A percentile compares a stretch with the other conserved stretches of the same genome.
phyloP scores from a whole-genome alignment of 495 filamentous ascomycete genomes.

The Penicillium ochrochloron region DNA sequence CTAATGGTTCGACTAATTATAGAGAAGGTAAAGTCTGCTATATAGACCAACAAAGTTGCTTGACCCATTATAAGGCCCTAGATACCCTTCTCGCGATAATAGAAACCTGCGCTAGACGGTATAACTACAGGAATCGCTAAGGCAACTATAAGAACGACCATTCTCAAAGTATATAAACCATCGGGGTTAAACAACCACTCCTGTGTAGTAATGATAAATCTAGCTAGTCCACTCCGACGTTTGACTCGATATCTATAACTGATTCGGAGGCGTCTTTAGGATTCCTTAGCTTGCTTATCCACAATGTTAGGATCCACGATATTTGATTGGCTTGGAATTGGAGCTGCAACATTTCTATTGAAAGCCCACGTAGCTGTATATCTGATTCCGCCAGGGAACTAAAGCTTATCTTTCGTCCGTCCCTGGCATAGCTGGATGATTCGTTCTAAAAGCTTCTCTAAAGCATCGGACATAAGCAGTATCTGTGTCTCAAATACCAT shows the following conservation, averaged over 20 bases:
- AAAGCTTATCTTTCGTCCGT: not conserved
- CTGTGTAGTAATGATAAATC: not conserved
- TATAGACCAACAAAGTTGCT: not conserved
- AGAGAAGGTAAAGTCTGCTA: not conserved
- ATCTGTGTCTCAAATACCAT: not conserved
- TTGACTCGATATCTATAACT: not conserved
- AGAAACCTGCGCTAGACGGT: conserved; percentile 1
- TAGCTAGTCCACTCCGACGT: not conserved
- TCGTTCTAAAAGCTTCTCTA: not conserved
- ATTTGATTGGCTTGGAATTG: not conserved
- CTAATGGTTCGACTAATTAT: not conserved
- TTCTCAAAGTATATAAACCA: not conserved
- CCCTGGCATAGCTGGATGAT: not conserved
- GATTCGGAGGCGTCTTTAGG: not conserved
- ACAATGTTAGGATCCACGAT: not conserved
- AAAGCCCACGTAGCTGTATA: conserved; percentile 1
- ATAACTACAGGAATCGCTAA: not conserved
- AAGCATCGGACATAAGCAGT: not conserved
- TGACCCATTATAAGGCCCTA: not conserved
- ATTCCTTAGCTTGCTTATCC: not conserved
- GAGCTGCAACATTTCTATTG: not conserved
- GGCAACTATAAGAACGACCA: no score
- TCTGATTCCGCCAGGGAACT: not conserved
- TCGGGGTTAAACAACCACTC: not conserved
- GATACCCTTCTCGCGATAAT: not conserved